Conservation (phyloP, 257 asterid genomes). For the Cruciata laevipes region DNA sequence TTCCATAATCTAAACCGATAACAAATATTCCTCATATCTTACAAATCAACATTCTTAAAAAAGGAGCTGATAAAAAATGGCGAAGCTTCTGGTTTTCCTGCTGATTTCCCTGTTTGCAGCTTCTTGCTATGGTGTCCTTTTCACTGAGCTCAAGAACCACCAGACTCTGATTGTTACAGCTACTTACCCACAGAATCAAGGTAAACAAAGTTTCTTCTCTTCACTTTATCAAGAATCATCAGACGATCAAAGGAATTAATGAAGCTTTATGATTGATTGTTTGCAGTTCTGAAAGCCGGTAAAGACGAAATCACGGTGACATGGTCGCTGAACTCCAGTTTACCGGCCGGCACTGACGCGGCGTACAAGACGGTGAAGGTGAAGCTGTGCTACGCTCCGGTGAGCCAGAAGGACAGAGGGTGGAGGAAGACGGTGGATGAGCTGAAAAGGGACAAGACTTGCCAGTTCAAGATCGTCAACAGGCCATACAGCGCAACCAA, state of each 20-base stretch:
- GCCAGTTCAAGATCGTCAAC: constrained; percentile 42
- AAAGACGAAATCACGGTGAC: constrained; percentile 36
- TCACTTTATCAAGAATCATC: too few relatives aligned
- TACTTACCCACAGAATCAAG: neutral
- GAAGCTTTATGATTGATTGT: neutral
- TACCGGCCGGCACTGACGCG: constrained; percentile 33
- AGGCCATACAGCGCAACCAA: constrained; percentile 32
- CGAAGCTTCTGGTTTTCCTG: too few relatives aligned
- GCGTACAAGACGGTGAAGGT: constrained; percentile 34
- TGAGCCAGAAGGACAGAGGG: constrained; percentile 64
- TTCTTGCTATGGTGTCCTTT: neutral
- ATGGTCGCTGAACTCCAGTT: constrained; percentile 39
- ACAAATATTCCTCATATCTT: too few relatives aligned
- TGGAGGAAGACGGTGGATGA: constrained; percentile 63
- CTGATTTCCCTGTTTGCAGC: neutral
- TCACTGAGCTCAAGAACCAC: neutral
- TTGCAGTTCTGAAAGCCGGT: constrained; percentile 51
- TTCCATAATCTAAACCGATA: too few relatives aligned
- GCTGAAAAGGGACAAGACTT: constrained; percentile 56
- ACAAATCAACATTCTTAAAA: too few relatives aligned
- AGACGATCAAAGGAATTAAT: too few relatives aligned
- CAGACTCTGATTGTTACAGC: neutral
- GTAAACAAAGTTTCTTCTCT: neutral
- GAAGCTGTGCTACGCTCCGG: constrained; percentile 60
- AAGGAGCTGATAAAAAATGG: too few relatives aligned